phyloP scores from a whole-genome alignment of 305 asterid genomes.

The Fraxinus latifolia region DNA sequence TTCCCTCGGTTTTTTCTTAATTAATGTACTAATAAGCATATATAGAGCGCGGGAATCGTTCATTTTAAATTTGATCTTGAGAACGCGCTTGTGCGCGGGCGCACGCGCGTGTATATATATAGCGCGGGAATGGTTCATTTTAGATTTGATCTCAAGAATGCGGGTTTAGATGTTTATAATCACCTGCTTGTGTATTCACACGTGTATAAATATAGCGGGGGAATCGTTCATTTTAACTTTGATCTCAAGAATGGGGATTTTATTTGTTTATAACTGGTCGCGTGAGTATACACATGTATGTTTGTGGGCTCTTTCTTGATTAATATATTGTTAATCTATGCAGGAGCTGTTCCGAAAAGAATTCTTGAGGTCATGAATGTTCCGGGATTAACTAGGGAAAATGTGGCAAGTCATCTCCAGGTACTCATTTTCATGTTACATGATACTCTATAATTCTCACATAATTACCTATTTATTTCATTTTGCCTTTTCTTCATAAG shows the following conservation, averaged over 20 bases:
- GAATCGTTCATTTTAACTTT: not conserved
- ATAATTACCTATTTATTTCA: not conserved
- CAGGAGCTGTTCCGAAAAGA: slow-evolving; percentile 58
- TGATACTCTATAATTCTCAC: not conserved
- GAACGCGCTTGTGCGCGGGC: not conserved
- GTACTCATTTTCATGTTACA: slow-evolving; percentile 23
- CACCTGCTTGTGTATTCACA: not conserved
- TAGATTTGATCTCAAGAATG: not conserved
- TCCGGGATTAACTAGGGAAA: slow-evolving; percentile 56
- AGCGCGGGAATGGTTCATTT: not conserved
- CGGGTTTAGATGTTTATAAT: not conserved
- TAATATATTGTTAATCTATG: not conserved
- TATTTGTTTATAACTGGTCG: not conserved
- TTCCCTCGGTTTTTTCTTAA: not conserved
- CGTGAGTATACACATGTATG: not conserved
- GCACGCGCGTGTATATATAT: not conserved
- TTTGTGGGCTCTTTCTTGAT: not conserved
- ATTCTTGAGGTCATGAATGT: slow-evolving; percentile 53
- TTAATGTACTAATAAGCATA: not conserved
- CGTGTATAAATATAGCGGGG: not conserved
- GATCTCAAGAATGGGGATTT: not conserved
- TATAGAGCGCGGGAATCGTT: not conserved
- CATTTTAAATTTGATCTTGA: not conserved
- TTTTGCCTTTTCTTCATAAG: not conserved
- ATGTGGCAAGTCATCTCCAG: slow-evolving; percentile 78